These are phyloP conservation scores for Trichoderma semiorbis DNA, from an alignment of 2,329 filamentous ascomycete genomes.

Conservation along the genomic window DNA sequence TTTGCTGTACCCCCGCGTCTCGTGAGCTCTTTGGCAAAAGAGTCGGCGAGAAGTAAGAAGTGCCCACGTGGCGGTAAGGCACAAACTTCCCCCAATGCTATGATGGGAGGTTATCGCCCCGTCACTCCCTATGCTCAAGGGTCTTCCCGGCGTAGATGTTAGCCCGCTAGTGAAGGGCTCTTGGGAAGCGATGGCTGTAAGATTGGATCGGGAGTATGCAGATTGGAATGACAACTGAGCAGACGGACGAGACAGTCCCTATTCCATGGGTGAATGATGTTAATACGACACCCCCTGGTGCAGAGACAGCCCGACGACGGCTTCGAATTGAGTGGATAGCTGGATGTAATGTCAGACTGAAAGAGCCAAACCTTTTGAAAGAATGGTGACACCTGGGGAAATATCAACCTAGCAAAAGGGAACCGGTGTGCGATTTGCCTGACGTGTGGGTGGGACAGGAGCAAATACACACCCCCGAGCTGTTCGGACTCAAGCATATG, in stretches of 20 bases:
- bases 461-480: conserved; percentile 9
- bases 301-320: background rate
- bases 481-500: conserved; percentile 13
- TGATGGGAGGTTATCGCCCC: conserved; percentile 11
- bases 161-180: background rate
- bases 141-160: background rate
- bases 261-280: conserved; percentile 2
- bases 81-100: conserved; percentile 15
- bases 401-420: conserved; percentile 4
- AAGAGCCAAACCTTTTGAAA: background rate
- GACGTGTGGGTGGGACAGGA: conserved; percentile 20
- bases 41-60: conserved; percentile 1
- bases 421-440: conserved; percentile 19
- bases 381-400: conserved; percentile 8
- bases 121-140: conserved; percentile 8
- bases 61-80: conserved; percentile 9
- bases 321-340: conserved; percentile 2
- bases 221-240: conserved; percentile 9
- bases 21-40: conserved; percentile 5
- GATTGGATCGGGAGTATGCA: conserved; percentile 14
- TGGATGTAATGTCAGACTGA: conserved; percentile 13
- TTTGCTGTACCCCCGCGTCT: conserved; percentile 1
- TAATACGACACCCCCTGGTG: background rate
- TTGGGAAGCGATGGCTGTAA: background rate
- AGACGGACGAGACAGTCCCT: background rate